Evolutionary conservation across 164 flowering plant genomes (phyloP).

Genomic region (Nelumbo lutea): DNA sequence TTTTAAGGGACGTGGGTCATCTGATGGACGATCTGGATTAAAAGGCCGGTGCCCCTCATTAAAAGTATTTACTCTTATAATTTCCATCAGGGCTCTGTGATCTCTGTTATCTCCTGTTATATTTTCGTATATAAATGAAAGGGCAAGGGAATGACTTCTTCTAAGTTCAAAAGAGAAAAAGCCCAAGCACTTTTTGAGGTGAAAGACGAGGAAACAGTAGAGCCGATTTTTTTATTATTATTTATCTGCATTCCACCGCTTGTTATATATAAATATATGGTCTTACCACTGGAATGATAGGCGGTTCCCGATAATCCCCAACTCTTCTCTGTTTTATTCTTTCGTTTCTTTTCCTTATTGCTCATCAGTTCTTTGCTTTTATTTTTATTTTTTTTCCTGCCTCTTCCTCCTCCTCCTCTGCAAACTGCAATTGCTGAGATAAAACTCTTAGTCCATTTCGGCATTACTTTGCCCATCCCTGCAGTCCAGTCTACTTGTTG

Average conservation of each 20-base stretch:
- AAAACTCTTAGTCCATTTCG: conserved; percentile 11
- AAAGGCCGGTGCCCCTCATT: not conserved
- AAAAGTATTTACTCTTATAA: not conserved
- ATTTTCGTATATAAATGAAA: too few species aligned
- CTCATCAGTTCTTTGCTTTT: not conserved
- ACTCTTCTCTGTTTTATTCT: not conserved
- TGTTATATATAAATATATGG: conserved; percentile 12
- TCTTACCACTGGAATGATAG: conserved; percentile 15
- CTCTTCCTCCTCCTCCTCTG: not conserved
- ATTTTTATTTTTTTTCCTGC: conserved; percentile 3
- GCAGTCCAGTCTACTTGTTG: conserved; percentile 1
- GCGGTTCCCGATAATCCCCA: conserved; percentile 12
- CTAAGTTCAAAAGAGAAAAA: not conserved
- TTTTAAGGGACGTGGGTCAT: not conserved
- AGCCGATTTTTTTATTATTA: not conserved
- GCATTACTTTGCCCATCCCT: conserved; percentile 17
- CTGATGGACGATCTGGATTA: too few species aligned
- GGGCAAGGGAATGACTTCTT: too few species aligned
- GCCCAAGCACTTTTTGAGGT: conserved; percentile 7
- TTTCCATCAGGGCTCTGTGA: too few species aligned
- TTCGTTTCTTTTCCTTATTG: not conserved
- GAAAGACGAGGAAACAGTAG: conserved; percentile 2
- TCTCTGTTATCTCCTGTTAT: too few species aligned
- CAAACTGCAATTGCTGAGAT: not conserved
- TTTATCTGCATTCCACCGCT: conserved; percentile 1